A percentile compares a stretch with the other conserved stretches of the same genome.
Conservation (phyloP, 257 asterid genomes). For the Handroanthus guayacan region DNA sequence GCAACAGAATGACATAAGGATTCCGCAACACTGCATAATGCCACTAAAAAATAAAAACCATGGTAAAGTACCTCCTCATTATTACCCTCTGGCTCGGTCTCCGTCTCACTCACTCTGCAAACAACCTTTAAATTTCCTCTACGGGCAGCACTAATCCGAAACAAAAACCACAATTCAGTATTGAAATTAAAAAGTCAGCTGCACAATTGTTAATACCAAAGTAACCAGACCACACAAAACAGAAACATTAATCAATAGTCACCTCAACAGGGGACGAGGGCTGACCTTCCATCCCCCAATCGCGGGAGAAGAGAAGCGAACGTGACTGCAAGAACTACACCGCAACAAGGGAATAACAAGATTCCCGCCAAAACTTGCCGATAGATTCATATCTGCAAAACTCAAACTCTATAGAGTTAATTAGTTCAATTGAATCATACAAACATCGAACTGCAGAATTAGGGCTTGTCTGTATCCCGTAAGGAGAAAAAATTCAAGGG, state of each 20-base stretch:
- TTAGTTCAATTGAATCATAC: constrained; percentile 3
- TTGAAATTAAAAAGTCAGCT: constrained; percentile 17
- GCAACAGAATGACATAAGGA: background rate
- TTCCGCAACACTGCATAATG: constrained; percentile 6
- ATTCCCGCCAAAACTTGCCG: constrained; percentile 68
- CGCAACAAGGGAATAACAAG: constrained; percentile 51
- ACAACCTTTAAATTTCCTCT: constrained; percentile 51
- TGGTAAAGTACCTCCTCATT: constrained; percentile 58
- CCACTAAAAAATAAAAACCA: background rate
- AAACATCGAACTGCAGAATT: constrained; percentile 25
- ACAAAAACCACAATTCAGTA: background rate
- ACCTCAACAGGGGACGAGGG: constrained; percentile 61
- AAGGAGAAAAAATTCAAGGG: constrained; percentile 7
- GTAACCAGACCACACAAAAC: background rate
- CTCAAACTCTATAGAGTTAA: background rate
- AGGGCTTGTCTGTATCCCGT: constrained; percentile 13
- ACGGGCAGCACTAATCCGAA: constrained; percentile 35
- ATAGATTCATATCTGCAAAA: constrained; percentile 58
- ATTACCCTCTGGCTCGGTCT: constrained; percentile 62
- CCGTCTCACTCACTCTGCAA: constrained; percentile 65
- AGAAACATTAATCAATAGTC: background rate
- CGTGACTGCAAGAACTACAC: constrained; percentile 49
- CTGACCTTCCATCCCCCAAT: constrained; percentile 43
- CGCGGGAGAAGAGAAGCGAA: constrained; percentile 47
- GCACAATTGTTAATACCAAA: background rate